Conservation (phyloP, 2,329 filamentous ascomycete genomes). For the Cladosporium austrohemisphaericum region DNA sequence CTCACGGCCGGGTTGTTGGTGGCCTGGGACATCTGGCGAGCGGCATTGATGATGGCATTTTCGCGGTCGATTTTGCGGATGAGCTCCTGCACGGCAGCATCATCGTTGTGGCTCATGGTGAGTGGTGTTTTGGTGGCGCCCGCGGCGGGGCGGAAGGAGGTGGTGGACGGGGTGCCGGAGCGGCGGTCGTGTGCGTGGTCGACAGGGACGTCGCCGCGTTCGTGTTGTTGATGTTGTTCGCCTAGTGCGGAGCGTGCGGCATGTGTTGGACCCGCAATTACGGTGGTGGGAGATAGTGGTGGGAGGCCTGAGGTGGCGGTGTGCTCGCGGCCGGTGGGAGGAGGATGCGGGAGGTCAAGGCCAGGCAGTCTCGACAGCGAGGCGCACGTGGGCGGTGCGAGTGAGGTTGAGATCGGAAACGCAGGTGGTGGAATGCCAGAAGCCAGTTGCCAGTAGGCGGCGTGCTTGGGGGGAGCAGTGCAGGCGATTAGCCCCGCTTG, state of each 20-base stretch:
- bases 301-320: not conserved
- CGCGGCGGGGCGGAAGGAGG: constrained; percentile 9
- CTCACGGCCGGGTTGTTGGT: constrained; percentile 91
- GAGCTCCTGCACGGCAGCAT: constrained; percentile 71
- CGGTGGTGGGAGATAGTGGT: constrained; percentile 1
- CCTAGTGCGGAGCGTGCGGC: constrained; percentile 15
- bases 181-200: not conserved
- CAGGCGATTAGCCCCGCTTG: constrained; percentile 5
- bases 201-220: not conserved
- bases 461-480: too few relatives aligned
- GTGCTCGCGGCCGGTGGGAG: not conserved
- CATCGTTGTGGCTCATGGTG: constrained; percentile 54
- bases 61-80: constrained; percentile 97
- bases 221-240: constrained; percentile 9
- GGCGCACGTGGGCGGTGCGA: constrained; percentile 16
- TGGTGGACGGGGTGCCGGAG: not conserved
- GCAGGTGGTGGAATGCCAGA: constrained; percentile 4
- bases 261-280: constrained; percentile 15
- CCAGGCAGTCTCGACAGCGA: not conserved
- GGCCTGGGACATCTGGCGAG: constrained; percentile 90
- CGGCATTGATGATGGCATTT: constrained; percentile 89
- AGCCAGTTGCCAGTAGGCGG: too few relatives aligned
- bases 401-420: not conserved
- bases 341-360: constrained; percentile 7
- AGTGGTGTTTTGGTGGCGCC: constrained; percentile 24